A percentile compares a stretch with the other conserved stretches of the same genome.
Conservation (phyloP, 2,329 filamentous ascomycete species). For the Dichotomopilus funicola region DNA sequence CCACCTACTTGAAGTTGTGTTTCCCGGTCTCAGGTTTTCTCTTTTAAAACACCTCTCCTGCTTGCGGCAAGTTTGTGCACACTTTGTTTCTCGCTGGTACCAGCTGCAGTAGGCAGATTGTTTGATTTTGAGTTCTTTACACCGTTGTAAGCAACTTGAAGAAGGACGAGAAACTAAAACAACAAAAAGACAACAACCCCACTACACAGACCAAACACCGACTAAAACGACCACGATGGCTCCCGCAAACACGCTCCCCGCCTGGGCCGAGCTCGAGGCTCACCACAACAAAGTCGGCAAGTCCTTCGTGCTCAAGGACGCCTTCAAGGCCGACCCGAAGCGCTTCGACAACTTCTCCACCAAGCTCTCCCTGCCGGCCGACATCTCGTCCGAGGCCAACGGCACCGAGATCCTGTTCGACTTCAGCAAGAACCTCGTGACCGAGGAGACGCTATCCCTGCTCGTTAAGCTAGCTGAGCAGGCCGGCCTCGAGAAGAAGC, state of each 20-base stretch:
- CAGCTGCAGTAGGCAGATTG: slow-evolving; percentile 3
- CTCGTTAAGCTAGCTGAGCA: slow-evolving; percentile 87
- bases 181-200: background rate
- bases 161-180: background rate
- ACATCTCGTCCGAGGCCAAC: slow-evolving; percentile 49
- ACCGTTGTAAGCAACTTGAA: too few relatives aligned
- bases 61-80: too few relatives aligned
- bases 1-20: background rate
- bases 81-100: too few relatives aligned
- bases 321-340: slow-evolving; percentile 79
- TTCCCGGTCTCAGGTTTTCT: background rate
- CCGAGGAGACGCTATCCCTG: slow-evolving; percentile 81
- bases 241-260: slow-evolving; percentile 76
- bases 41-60: too few relatives aligned
- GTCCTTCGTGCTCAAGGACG: slow-evolving; percentile 86
- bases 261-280: slow-evolving; percentile 85
- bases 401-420: slow-evolving; percentile 89
- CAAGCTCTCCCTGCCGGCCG: slow-evolving; percentile 73
- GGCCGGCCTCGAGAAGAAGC: slow-evolving; percentile 83
- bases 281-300: slow-evolving; percentile 84
- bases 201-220: background rate
- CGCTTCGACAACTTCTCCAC: slow-evolving; percentile 88
- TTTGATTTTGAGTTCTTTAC: background rate
- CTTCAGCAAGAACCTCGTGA: slow-evolving; percentile 98
- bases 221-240: slow-evolving; percentile 45